Percentiles rank a stretch among this genome's conserved stretches.
phyloP scores from a whole-genome alignment of 2,329 filamentous ascomycete species.

The Trichoderma harzianum region DNA sequence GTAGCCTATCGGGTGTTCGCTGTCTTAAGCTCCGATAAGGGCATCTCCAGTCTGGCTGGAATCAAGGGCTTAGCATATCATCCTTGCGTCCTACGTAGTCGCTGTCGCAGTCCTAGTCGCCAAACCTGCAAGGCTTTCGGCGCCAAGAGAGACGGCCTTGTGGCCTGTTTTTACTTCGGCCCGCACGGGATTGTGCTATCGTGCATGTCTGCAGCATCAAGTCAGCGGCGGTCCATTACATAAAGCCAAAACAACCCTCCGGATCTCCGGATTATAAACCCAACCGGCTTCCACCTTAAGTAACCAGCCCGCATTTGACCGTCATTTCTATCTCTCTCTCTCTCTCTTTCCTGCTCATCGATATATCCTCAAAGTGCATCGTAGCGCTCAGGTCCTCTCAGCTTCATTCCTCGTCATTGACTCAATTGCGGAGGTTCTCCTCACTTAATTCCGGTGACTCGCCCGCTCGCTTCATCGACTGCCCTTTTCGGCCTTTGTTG shows the following conservation, averaged over 20 bases:
- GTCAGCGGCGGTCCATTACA: not conserved
- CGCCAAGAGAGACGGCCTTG: not conserved
- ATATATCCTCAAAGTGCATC: not conserved
- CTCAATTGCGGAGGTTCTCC: not conserved
- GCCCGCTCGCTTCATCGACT: not conserved
- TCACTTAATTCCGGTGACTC: not conserved
- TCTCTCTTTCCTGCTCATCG: not conserved
- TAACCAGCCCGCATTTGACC: not conserved
- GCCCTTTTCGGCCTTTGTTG: not conserved
- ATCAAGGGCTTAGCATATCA: not conserved
- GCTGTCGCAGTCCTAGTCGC: not conserved
- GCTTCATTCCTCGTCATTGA: not conserved
- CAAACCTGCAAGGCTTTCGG: not conserved
- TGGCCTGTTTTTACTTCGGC: not conserved
- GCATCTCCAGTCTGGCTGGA: not conserved
- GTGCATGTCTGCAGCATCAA: not conserved
- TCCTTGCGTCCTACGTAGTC: not conserved
- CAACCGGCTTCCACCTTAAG: not conserved
- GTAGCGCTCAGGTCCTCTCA: not conserved
- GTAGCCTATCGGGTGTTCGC: not conserved
- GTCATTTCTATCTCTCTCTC: not conserved
- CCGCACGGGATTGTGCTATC: not conserved
- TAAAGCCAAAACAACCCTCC: not conserved
- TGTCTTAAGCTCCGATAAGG: not conserved
- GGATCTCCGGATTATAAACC: constrained; percentile 6